These are phyloP conservation scores for Taxillus chinensis DNA, from an alignment of 164 flowering plant genomes.

Conservation along the genomic window DNA sequence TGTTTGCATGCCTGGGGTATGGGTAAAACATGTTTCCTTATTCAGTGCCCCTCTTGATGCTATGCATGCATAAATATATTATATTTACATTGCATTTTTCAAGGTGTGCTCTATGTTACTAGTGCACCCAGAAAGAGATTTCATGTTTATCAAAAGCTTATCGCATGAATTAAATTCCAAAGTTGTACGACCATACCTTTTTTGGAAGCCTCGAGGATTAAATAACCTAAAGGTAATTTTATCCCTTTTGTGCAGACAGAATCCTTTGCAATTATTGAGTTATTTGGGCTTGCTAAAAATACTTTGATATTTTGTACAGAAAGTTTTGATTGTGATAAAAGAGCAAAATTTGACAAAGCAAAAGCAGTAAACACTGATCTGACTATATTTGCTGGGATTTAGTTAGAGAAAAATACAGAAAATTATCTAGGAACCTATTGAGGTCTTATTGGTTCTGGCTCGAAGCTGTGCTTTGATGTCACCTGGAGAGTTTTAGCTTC, in stretches of 20 bases:
- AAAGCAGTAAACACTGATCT: conserved; percentile 97
- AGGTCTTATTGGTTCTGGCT: conserved; percentile 84
- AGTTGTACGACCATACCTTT: conserved; percentile 95
- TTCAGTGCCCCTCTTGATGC: too few relatives aligned
- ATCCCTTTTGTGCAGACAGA: not conserved
- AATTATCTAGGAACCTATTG: conserved; percentile 86
- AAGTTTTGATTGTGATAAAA: conserved; percentile 68
- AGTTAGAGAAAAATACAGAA: conserved; percentile 92
- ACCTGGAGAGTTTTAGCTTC: conserved; percentile 97
- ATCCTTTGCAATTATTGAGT: conserved; percentile 1
- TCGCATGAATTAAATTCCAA: conserved; percentile 98
- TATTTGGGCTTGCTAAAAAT: not conserved
- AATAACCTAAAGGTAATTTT: conserved; percentile 77
- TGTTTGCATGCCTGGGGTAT: conserved; percentile 66
- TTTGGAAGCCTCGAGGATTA: conserved; percentile 94
- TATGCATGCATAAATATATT: too few relatives aligned
- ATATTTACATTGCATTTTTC: too few relatives aligned
- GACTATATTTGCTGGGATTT: conserved; percentile 86
- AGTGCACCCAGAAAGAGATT: conserved; percentile 89
- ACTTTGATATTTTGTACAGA: conserved; percentile 33
- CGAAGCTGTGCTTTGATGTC: conserved; percentile 90
- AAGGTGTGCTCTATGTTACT: conserved; percentile 91
- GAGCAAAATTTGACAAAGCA: conserved; percentile 92
- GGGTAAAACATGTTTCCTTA: conserved; percentile 7
- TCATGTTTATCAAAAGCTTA: conserved; percentile 87